Evolutionary conservation across 805 yeast genomes (phyloP).

Genomic region (Diddensiella caesifluorescens): DNA sequence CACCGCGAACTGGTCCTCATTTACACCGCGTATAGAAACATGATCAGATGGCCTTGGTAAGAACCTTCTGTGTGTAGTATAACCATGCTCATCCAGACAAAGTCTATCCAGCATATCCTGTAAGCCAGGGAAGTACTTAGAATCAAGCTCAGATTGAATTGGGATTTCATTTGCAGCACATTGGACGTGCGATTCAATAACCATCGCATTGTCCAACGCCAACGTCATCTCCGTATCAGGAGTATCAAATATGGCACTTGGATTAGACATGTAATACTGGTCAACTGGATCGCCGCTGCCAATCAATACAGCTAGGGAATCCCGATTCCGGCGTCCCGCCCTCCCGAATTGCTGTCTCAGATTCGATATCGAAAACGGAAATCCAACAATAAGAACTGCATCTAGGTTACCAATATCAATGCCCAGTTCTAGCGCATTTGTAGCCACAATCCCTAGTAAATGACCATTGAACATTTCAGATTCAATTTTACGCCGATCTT

Average conservation of each 20-base stretch:
- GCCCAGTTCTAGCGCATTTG: conserved; percentile 93
- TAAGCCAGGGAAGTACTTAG: conserved; percentile 42
- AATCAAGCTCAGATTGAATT: conserved; percentile 48
- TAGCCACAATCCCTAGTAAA: conserved; percentile 81
- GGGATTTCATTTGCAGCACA: conserved; percentile 92
- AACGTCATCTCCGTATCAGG: conserved; percentile 56
- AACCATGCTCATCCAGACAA: conserved; percentile 35
- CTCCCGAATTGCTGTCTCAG: conserved; percentile 96
- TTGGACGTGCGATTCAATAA: conserved; percentile 79
- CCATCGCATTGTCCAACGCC: conserved; percentile 54
- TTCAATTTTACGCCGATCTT: conserved; percentile 84
- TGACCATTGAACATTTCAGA: conserved; percentile 84
- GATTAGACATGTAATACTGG: conserved; percentile 71
- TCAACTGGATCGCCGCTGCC: conserved; percentile 79
- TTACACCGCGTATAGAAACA: conserved; percentile 78
- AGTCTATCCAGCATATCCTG: conserved; percentile 7
- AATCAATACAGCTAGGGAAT: conserved; percentile 78
- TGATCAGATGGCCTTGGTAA: conserved; percentile 76
- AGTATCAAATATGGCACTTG: conserved; percentile 46
- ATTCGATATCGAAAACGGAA: conserved; percentile 80
- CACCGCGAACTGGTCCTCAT: conserved; percentile 78
- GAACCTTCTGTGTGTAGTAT: conserved; percentile 52
- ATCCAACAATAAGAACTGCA: conserved; percentile 88
- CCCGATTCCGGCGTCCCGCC: conserved; percentile 81
- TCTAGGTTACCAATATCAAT: conserved; percentile 91